Conservation (phyloP, 495 filamentous ascomycete genomes). For the Lophiostoma macrostomum region DNA sequence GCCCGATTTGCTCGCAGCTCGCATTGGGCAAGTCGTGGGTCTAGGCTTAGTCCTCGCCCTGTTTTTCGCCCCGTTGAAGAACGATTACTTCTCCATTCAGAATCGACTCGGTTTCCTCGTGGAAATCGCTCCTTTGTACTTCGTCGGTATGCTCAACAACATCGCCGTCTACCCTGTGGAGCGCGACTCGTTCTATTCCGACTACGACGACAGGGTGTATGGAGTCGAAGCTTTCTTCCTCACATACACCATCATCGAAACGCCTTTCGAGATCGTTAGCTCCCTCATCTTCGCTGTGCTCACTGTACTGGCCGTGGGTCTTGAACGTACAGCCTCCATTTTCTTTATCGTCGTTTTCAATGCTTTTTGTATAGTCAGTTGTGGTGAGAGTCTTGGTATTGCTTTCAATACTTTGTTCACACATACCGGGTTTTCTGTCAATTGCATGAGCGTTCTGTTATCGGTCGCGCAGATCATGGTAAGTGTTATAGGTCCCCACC, state of each 20-base stretch:
- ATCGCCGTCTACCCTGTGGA: constrained; percentile 68
- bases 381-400: constrained; percentile 73
- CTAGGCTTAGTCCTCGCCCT: constrained; percentile 63
- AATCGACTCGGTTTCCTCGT: constrained; percentile 69
- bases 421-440: constrained; percentile 73
- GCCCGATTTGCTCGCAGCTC: constrained; percentile 59
- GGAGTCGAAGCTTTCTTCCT: constrained; percentile 65
- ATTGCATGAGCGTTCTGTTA: constrained; percentile 61
- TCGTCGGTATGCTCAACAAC: constrained; percentile 75
- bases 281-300: constrained; percentile 63
- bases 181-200: constrained; percentile 67
- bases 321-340: constrained; percentile 57
- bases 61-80: constrained; percentile 68
- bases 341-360: constrained; percentile 66
- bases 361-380: constrained; percentile 67
- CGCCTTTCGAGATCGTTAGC: constrained; percentile 65
- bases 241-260: constrained; percentile 61
- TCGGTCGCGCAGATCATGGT: constrained; percentile 62
- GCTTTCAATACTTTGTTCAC: constrained; percentile 73
- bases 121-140: constrained; percentile 67
- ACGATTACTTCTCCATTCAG: constrained; percentile 65
- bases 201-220: constrained; percentile 66
- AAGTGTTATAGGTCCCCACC: no score
- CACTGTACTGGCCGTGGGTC: constrained; percentile 56
- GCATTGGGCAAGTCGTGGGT: constrained; percentile 65